Base-by-base conservation (phyloP, 2,329 filamentous ascomycete species). In the Talaromyces sp. region DNA sequence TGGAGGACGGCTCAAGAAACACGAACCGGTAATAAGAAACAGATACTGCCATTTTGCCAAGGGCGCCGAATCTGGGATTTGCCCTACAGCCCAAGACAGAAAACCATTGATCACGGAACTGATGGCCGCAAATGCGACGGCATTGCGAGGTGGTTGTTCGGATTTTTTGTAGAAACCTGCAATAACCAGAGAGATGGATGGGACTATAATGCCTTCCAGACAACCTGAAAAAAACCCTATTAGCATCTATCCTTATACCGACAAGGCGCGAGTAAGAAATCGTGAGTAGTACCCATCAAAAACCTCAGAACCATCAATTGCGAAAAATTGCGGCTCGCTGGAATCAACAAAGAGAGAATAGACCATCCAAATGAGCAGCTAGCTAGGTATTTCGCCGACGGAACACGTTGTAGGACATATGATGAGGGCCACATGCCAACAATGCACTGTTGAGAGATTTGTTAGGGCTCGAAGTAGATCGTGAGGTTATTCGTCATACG, bases 31-130 rank as follows among this genome's bases (percentile, higher is more conserved):
- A 33, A 86, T 78, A 64, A 85, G 81, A 71, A 85, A 87, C 77
- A 87, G 83, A 79, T 83, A 85, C 59, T 82, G 79, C 85, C 85
- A 87, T 8, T 82, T 83, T n/a, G 78, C 77, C 17, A 86, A 57
- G 3, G 68, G 54, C 2, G 68, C 70, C 22, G 72, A 66, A 52
- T 80, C 74, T n/a, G 78, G 69, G 60, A 86, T 79, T 62, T 87
- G 84, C 0, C 85, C 85, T 25, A 86, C 76, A 4, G 80, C 84
- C 69, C 83, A 88, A 5, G 85, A 74, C 7, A 76, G 65, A 54
- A 77, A 72, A 3, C 74, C 74, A 22, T 73, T 74, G 25, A 73
- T 68, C 6, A 73, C 68, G 6, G 71, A 73, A 54, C 70, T 73
- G 41, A 75, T 73, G 45, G 77, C 77, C 8, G 76, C 75, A 61